Base-by-base conservation (phyloP, 257 asterid species). In the Datura wrightii region DNA sequence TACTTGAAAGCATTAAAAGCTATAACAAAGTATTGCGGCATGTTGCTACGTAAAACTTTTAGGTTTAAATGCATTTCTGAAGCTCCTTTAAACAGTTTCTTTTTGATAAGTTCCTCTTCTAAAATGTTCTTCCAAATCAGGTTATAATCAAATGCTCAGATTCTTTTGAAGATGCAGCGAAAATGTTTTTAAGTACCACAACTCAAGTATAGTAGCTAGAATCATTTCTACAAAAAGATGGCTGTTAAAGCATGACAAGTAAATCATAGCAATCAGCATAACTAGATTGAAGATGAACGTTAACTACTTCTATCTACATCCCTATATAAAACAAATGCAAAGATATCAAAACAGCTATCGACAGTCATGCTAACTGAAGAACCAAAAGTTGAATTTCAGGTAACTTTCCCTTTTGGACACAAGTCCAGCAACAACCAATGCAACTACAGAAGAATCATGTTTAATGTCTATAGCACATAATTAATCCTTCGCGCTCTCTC, bases 341-440 rank as follows among this genome's bases (percentile, higher is more conserved):
- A 19, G 0, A 50, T 19, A 76, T 31, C 46, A 14, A 50, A 50
- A 50, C 24, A 13, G 31, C 82, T 50, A 4, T 50, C 3, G 3
- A 3, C 14, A 76, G 37, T 31, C 46, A 31, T 76, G 46, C 8
- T 50, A 76, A 50, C 62, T 14, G 11, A 50, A 76, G 82, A 76
- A 76, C 82, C 82, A 76, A 31, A 72, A 76, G 82, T 76, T 31
- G 82, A 50, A 76, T 76, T 76, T 4, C 60, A 13, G 31, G 8
- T 76, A 74, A 48, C 8, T 31, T 50, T 76, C 62, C 62, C 46
- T 76, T 31, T 13, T 10, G 14, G 46, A 76, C 41, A 76, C 62
- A 50, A 76, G 15, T 50, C 41, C 31, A 76, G 46, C 63, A 50
- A 31, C 31, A 50, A 34, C 13, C 46, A 76, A 31, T 76, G 82